These are phyloP conservation scores for Monosporascus ibericus DNA, from an alignment of 2,329 filamentous ascomycete genomes.

Conservation along the genomic window DNA sequence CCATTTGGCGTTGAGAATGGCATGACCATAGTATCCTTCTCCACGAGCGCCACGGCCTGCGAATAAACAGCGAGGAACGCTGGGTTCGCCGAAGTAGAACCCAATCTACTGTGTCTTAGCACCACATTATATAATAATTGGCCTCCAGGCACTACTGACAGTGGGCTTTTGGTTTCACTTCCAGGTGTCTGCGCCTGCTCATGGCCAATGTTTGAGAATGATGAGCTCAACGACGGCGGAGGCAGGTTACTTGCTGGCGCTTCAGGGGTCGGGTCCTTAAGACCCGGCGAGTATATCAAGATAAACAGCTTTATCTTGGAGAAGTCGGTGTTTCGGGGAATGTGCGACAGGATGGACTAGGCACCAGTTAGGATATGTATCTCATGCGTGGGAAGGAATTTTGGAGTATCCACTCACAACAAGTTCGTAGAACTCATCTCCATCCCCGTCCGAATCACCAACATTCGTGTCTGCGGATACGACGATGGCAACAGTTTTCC, in stretches of 20 bases:
- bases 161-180: conserved; percentile 54
- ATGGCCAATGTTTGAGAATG: conserved; percentile 79
- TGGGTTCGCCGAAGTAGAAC: conserved; percentile 43
- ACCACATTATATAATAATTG: neutral
- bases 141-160: conserved; percentile 34
- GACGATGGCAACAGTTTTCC: conserved; percentile 81
- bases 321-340: conserved; percentile 71
- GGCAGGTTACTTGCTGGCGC: conserved; percentile 45
- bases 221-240: conserved; percentile 66
- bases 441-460: conserved; percentile 52
- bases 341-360: conserved; percentile 81
- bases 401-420: conserved; percentile 54
- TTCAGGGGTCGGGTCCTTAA: conserved; percentile 61
- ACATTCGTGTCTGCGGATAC: conserved; percentile 69
- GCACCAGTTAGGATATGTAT: conserved; percentile 8
- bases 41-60: conserved; percentile 72
- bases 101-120: conserved; percentile 33
- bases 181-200: conserved; percentile 64
- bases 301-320: conserved; percentile 74
- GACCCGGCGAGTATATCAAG: conserved; percentile 77
- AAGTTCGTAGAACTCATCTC: conserved; percentile 63
- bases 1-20: conserved; percentile 81
- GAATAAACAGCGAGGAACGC: conserved; percentile 75
- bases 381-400: conserved; percentile 3
- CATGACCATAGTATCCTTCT: conserved; percentile 80